Percentiles rank a stretch among this genome's conserved stretches.
phyloP scores from a whole-genome alignment of 805 yeast species.

The Candida ulmi region DNA sequence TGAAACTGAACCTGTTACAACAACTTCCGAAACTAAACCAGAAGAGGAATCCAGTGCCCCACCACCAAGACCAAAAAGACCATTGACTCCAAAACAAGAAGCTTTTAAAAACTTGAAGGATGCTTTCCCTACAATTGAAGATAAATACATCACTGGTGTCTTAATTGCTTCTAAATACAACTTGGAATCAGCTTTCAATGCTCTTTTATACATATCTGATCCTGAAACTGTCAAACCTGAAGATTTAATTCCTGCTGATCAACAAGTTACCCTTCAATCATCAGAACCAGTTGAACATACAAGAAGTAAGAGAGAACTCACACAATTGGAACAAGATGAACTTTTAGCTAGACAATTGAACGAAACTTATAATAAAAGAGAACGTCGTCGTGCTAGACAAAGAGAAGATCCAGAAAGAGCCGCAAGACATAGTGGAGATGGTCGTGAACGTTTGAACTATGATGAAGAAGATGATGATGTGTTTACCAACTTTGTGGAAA shows the following conservation, averaged over 20 bases:
- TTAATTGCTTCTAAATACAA: slow-evolving; percentile 81
- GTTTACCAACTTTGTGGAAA: slow-evolving; percentile 53
- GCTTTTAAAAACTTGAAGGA: slow-evolving; percentile 61
- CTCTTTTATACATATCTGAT: slow-evolving; percentile 74
- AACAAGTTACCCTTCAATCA: slow-evolving; percentile 10
- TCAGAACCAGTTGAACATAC: slow-evolving; percentile 26
- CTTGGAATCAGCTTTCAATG: slow-evolving; percentile 84
- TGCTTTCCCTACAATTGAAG: slow-evolving; percentile 81
- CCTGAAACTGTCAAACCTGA: slow-evolving; percentile 49
- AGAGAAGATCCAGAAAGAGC: slow-evolving; percentile 19
- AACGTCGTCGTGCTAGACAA: slow-evolving; percentile 24
- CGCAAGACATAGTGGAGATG: slow-evolving; percentile 6
- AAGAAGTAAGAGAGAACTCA: slow-evolving; percentile 15
- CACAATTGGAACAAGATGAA: slow-evolving; percentile 71
- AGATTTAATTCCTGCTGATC: slow-evolving; percentile 27
- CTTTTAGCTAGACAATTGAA: slow-evolving; percentile 76
- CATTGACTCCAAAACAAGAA: slow-evolving; percentile 52
- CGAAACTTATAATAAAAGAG: slow-evolving; percentile 42
- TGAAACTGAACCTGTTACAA: neutral
- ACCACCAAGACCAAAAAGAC: slow-evolving; percentile 53
- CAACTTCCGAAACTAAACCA: slow-evolving; percentile 2
- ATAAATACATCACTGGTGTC: slow-evolving; percentile 65
- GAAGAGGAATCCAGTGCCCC: slow-evolving; percentile 21
- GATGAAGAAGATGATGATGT: slow-evolving; percentile 36
- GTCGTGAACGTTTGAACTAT: neutral